These are phyloP conservation scores for Marasmius oreades DNA, from an alignment of 1,284 basidiomycete species.

Conservation along the genomic window DNA sequence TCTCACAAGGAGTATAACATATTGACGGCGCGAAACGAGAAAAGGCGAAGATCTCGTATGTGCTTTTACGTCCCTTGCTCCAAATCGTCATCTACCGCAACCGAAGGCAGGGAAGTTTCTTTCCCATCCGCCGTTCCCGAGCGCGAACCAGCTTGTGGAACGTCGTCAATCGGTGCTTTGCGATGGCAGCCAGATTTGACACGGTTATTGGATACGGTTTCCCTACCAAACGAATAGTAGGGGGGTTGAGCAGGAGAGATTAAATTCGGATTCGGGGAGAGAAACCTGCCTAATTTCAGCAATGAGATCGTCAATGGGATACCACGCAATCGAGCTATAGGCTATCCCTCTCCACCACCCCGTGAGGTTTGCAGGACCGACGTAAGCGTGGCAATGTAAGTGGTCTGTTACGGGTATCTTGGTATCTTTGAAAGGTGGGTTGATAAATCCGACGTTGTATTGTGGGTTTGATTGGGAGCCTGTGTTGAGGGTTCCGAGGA, in stretches of 20 bases:
- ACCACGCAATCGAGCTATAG: constrained; percentile 68
- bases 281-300: constrained; percentile 68
- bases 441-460: constrained; percentile 71
- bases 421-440: constrained; percentile 67
- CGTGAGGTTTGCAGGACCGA: constrained; percentile 56
- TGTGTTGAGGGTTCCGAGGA: constrained; percentile 45
- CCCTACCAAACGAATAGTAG: constrained; percentile 34
- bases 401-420: constrained; percentile 77
- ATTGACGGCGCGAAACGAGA: too few species aligned
- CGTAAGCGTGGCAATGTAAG: constrained; percentile 70
- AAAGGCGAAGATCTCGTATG: too few species aligned
- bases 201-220: constrained; percentile 70
- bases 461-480: constrained; percentile 27
- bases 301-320: constrained; percentile 70
- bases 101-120: constrained; percentile 53
- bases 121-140: constrained; percentile 60
- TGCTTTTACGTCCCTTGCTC: too few species aligned
- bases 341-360: constrained; percentile 72
- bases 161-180: constrained; percentile 59
- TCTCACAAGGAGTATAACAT: too few species aligned
- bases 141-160: constrained; percentile 65
- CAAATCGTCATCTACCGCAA: constrained; percentile 19
- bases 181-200: constrained; percentile 65
- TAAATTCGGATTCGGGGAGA: background rate
- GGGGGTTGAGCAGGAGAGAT: background rate